Conservation (phyloP, 1,284 basidiomycete species). For the Cutaneotrichosporon cutaneum region DNA sequence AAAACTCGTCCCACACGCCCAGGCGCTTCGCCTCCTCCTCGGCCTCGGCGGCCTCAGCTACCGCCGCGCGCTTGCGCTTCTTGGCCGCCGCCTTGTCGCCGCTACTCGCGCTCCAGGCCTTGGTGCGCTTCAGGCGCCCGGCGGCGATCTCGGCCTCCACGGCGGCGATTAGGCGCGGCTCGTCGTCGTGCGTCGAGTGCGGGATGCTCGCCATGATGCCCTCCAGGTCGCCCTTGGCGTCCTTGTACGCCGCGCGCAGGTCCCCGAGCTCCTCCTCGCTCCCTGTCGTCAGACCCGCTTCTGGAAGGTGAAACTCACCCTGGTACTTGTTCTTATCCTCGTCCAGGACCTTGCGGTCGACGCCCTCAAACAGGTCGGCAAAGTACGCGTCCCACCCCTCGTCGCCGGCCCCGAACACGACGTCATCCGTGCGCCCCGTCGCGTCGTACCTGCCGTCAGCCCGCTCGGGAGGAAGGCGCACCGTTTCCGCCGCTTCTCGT, state of each 20-base stretch:
- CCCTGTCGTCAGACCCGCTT: neutral
- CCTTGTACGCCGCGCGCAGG: conserved; percentile 68
- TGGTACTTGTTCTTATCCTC: conserved; percentile 89
- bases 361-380: conserved; percentile 77
- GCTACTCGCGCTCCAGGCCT: conserved; percentile 65
- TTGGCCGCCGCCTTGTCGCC: conserved; percentile 73
- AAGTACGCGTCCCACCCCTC: conserved; percentile 93
- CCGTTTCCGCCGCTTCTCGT: conserved; percentile 65
- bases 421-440: conserved; percentile 80
- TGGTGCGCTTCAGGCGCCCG: conserved; percentile 61
- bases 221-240: conserved; percentile 67
- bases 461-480: neutral
- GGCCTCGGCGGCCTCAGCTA: conserved; percentile 78
- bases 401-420: conserved; percentile 65
- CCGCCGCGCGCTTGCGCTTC: conserved; percentile 68
- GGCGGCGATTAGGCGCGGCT: conserved; percentile 71
- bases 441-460: conserved; percentile 62
- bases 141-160: conserved; percentile 66
- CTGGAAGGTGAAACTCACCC: conserved; percentile 59
- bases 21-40: conserved; percentile 81
- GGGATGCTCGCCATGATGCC: conserved; percentile 80
- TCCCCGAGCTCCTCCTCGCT: conserved; percentile 61
- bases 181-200: conserved; percentile 77
- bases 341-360: conserved; percentile 79
- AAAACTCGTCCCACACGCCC: conserved; percentile 94